Evolutionary conservation across 2,329 filamentous ascomycete genomes (phyloP), one percentile per base, ranked within the genome.

Genomic region (Apiospora rasikravindrae): DNA sequence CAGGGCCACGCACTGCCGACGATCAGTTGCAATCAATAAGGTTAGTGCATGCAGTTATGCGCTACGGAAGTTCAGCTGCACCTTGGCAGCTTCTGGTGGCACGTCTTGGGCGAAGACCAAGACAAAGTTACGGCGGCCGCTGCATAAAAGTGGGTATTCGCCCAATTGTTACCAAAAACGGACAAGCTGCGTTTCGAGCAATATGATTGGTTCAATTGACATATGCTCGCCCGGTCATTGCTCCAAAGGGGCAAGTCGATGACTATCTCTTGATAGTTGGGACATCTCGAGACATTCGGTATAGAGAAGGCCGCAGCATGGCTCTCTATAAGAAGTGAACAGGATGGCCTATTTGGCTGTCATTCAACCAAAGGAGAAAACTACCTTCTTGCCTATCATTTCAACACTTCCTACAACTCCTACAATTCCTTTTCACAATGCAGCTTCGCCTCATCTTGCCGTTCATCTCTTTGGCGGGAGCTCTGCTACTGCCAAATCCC

Each of bases 401-500:
- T 29, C 24, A 26, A 26, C n/a, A 53, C 49, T 29, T n/a, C 19
- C 40, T 16, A 4, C 26, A 19, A 11, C 19, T 1, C 16, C 40
- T 16, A 4, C 26, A 19, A 11, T 7, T 1, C 16, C 5, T 45
- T 2, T 29, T 24, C 64, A 64, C n/a, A 22, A 69, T 69, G 49
- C 53, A 29, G 22, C 51, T 24, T 10, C 29, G 42, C 2, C 37
- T n/a, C n/a, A 26, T n/a, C 67, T 19, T 71, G 8, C n/a, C 51
- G 1, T 33, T 64, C 40, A 22, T 71, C 33, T 26, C 64, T n/a
- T 26, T 51, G 29, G 29, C 44, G 6, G 4, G 19, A 19, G 47
- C 64, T 37, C 4, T 72, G 53, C 8, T 72, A 13, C 61, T 72
- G 4, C 71, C 71, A 19, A 47, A 14, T 26, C 69, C 71, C 8